These are phyloP conservation scores for Teratosphaeria viscida DNA, from an alignment of 2,329 filamentous ascomycete genomes.

Conservation along the genomic window DNA sequence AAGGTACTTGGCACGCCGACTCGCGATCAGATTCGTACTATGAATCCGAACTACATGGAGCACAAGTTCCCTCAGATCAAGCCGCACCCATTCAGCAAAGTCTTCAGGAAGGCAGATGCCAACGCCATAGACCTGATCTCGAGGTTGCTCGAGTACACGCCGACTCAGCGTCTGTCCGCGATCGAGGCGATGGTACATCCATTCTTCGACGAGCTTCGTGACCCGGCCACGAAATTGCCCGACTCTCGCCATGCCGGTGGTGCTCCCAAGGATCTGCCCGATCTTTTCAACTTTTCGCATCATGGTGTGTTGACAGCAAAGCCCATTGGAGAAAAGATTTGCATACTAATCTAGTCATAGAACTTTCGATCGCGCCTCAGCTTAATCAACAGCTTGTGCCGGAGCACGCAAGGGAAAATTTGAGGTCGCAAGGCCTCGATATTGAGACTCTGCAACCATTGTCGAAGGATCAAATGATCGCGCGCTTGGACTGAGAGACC, in stretches of 20 bases:
- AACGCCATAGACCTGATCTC: slow-evolving; percentile 94
- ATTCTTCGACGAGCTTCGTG: slow-evolving; percentile 94
- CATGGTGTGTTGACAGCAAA: slow-evolving; percentile 57
- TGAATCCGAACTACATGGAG: slow-evolving; percentile 99
- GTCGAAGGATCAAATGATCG: slow-evolving; percentile 93
- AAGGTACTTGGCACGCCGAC: slow-evolving; percentile 96
- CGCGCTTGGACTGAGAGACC: slow-evolving; percentile 67
- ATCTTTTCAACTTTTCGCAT: slow-evolving; percentile 83
- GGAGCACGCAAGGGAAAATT: slow-evolving; percentile 61
- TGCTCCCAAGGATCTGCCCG: slow-evolving; percentile 68
- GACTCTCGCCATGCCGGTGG: slow-evolving; percentile 86
- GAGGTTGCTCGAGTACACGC: slow-evolving; percentile 88
- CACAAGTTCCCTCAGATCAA: slow-evolving; percentile 99
- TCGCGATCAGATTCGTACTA: slow-evolving; percentile 94
- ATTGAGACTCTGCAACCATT: slow-evolving; percentile 89
- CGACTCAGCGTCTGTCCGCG: slow-evolving; percentile 84
- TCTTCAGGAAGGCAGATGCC: slow-evolving; percentile 90
- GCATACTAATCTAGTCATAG: slow-evolving; percentile 26
- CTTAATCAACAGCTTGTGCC: slow-evolving; percentile 86
- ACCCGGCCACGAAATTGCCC: slow-evolving; percentile 80
- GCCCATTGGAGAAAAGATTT: not conserved
- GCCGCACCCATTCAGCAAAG: slow-evolving; percentile 97
- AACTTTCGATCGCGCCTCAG: slow-evolving; percentile 87
- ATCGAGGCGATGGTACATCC: slow-evolving; percentile 97
- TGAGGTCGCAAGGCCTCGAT: slow-evolving; percentile 68